Evolutionary conservation across 1,284 basidiomycete species (phyloP).

Genomic region (Xerocomus nothofagi): DNA sequence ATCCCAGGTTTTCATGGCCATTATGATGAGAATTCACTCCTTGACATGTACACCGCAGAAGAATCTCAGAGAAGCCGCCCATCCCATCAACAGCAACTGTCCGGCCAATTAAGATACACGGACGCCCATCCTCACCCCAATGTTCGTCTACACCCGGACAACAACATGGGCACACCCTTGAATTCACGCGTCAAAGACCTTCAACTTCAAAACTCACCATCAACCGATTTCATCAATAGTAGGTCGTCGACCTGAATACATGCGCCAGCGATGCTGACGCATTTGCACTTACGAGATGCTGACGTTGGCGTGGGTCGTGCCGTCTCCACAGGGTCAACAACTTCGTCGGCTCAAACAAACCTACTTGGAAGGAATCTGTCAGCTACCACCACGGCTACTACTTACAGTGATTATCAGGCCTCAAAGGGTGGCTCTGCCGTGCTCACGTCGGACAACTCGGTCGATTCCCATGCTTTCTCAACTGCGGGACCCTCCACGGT

Average conservation of each 20-base stretch:
- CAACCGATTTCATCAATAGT: conserved; percentile 27
- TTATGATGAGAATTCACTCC: conserved; percentile 28
- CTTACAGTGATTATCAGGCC: conserved; percentile 20
- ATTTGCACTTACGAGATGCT: conserved; percentile 10
- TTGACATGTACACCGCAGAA: conserved; percentile 30
- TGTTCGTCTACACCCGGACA: conserved; percentile 19
- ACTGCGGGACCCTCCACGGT: conserved; percentile 28
- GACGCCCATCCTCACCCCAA: conserved; percentile 21
- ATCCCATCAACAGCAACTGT: conserved; percentile 21
- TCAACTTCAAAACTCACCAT: conserved; percentile 20
- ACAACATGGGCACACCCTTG: conserved; percentile 5
- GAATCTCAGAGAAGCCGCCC: conserved; percentile 22
- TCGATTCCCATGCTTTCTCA: conserved; percentile 21
- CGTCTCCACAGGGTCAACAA: conserved; percentile 32
- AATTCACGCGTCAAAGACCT: conserved; percentile 25
- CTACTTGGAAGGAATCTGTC: conserved; percentile 28
- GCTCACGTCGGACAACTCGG: conserved; percentile 18
- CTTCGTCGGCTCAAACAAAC: conserved; percentile 33
- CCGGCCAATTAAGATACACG: conserved; percentile 22
- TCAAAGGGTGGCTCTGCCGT: conserved; percentile 18
- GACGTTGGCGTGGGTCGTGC: conserved; percentile 30
- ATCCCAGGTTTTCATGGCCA: conserved; percentile 31
- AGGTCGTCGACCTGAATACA: conserved; percentile 9
- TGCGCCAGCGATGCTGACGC: conserved; percentile 9
- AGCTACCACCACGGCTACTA: conserved; percentile 29